Evolutionary conservation across 225 moss, liverwort and hornwort species (phyloP).

Genomic region (Rhytidiadelphus loreus): DNA sequence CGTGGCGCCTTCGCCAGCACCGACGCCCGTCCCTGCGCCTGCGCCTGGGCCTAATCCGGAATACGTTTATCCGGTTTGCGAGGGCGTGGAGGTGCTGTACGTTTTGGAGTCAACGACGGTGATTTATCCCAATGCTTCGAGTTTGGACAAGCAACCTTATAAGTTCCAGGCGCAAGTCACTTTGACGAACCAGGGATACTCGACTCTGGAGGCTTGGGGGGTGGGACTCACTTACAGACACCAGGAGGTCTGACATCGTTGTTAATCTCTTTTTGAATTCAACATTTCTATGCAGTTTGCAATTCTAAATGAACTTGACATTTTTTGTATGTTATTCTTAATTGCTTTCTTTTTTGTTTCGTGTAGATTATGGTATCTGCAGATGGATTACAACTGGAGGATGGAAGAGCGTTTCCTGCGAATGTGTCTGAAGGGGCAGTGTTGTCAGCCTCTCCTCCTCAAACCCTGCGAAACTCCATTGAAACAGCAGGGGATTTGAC

Average conservation of each 20-base stretch:
- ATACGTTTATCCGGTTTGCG: neutral
- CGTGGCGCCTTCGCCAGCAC: neutral
- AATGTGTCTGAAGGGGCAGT: constrained; percentile 39
- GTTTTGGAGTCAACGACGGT: neutral
- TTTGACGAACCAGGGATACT: constrained; percentile 56
- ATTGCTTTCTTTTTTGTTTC: neutral
- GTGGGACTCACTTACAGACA: constrained; percentile 47
- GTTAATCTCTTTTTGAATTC: neutral
- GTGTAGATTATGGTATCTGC: constrained; percentile 39
- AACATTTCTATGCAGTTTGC: neutral
- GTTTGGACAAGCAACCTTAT: constrained; percentile 37
- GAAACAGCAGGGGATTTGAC: constrained; percentile 59
- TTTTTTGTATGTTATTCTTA: neutral
- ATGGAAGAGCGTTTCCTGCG: constrained; percentile 34
- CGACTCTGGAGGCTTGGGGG: constrained; percentile 44
- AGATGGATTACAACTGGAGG: constrained; percentile 24
- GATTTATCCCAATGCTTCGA: constrained; percentile 21
- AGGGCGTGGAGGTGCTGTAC: constrained; percentile 26
- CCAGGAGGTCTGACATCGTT: constrained; percentile 18
- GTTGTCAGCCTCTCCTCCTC: constrained; percentile 19
- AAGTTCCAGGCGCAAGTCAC: constrained; percentile 25
- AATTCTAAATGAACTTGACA: neutral
- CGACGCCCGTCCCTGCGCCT: neutral
- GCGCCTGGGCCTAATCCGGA: neutral
- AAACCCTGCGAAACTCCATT: constrained; percentile 48